These are phyloP conservation scores for Filobasidium floriforme DNA, from an alignment of 768 basidiomycete species.

Conservation along the genomic window DNA sequence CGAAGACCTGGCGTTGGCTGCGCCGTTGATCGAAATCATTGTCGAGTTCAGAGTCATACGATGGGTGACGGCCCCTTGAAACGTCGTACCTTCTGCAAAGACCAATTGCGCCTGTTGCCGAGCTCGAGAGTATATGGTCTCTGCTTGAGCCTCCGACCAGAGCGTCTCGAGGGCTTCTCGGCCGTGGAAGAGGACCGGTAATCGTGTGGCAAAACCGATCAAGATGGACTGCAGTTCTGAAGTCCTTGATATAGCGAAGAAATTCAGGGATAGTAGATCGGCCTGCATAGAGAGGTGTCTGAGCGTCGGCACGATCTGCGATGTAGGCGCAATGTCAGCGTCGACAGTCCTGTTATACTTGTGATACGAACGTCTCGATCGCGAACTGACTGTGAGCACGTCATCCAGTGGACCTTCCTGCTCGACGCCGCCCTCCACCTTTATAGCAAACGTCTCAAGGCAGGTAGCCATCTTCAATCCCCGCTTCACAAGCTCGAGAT, in stretches of 20 bases:
- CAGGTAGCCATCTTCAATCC: not conserved
- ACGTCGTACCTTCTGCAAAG: not conserved
- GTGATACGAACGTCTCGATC: not conserved
- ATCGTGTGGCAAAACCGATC: slow-evolving; percentile 8
- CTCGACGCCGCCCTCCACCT: slow-evolving; percentile 12
- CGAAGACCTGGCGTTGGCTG: not conserved
- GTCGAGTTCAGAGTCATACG: not conserved
- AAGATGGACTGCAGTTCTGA: slow-evolving; percentile 7
- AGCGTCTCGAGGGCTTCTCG: slow-evolving; percentile 5
- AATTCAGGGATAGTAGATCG: slow-evolving; percentile 13
- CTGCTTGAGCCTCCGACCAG: slow-evolving; percentile 8
- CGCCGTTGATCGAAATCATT: not conserved
- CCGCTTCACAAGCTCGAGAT: not conserved
- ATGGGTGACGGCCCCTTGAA: not conserved
- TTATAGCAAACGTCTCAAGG: slow-evolving; percentile 8
- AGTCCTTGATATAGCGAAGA: slow-evolving; percentile 12
- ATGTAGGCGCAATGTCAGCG: not conserved
- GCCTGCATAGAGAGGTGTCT: slow-evolving; percentile 11
- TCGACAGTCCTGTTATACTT: not conserved
- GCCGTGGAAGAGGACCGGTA: slow-evolving; percentile 13
- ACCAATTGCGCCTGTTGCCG: not conserved
- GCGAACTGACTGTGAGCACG: slow-evolving; percentile 12
- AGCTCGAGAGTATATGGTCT: not conserved
- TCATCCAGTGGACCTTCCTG: slow-evolving; percentile 15
- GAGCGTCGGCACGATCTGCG: slow-evolving; percentile 13